Base-by-base conservation (phyloP, 805 yeast genomes). In the Barnettozyma sp. region DNA sequence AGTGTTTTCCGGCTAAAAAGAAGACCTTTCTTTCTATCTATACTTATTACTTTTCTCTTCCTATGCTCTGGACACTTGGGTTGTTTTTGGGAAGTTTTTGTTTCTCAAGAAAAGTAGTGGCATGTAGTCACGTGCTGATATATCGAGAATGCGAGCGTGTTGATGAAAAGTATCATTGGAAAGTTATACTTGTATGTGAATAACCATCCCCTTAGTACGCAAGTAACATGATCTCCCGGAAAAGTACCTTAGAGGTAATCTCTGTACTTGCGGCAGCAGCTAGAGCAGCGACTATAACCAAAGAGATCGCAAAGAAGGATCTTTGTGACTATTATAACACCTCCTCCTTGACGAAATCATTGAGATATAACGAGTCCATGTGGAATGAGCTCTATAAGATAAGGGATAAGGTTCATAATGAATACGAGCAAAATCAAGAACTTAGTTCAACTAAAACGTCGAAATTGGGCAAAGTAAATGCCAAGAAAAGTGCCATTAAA, bases 321-420 rank as follows among this genome's bases (percentile, higher is more conserved):
- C 28, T 35, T 13, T 41, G 43, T 18, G 41, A 38, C 17, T 51
- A 41, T 34, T 50, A 49, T 41, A 44, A 31, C 15, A 41, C 50
- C 2, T 52, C 57, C 1, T 13, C 39, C 2, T 35, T 52, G 19
- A 48, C 52, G 2, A 51, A 45, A 32, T 34, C 43, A 7, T 34
- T 46, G 11, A 32, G 57, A 28, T 42, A 45, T 8, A 45, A 52
- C 33, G 50, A 52, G 35, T 54, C 51, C 32, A 52, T 39, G 42
- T 39, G 42, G 41, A 17, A 28, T 5, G 39, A 37, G n/a, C 19
- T 38, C 14, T 35, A 40, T 7, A 22, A 16, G 3, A 38, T 30
- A 18, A 26, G 35, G 12, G 37, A 33, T 8, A 22, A 21, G 19
- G 9, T 33, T 9, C 38, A 37, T 22, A 14, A 19, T 25, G 14